A percentile compares a stretch with the other conserved stretches of the same genome.
phyloP scores from a whole-genome alignment of 306 rosid genomes.

The Dalbergia oliveri region DNA sequence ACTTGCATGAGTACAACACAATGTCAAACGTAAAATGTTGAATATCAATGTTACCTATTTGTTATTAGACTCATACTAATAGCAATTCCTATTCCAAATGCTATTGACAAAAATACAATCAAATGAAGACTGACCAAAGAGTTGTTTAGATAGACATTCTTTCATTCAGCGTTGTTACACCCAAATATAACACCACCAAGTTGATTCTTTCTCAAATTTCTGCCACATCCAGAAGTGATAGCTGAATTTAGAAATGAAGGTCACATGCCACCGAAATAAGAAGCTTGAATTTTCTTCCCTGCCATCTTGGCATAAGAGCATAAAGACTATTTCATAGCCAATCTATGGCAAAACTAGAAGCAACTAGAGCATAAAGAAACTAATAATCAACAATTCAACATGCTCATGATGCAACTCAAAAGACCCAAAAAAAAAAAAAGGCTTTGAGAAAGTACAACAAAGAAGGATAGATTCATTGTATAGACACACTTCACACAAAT shows the following conservation, averaged over 20 bases:
- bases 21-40: constrained; percentile 35
- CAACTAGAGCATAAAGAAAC: constrained; percentile 9
- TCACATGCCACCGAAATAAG: constrained; percentile 22
- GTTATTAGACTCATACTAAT: constrained; percentile 12
- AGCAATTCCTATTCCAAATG: constrained; percentile 6
- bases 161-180: constrained; percentile 62
- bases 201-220: constrained; percentile 70
- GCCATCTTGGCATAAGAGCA: constrained; percentile 56
- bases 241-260: constrained; percentile 35
- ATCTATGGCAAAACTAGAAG: constrained; percentile 28
- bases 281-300: constrained; percentile 51
- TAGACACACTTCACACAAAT: constrained; percentile 3
- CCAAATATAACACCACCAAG: constrained; percentile 95
- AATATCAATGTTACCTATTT: neutral
- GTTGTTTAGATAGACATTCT: constrained; percentile 80
- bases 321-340: constrained; percentile 14
- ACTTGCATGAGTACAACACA: neutral
- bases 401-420: constrained; percentile 16
- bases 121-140: constrained; percentile 73
- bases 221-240: constrained; percentile 35
- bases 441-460: neutral
- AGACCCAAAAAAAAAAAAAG: neutral
- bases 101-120: constrained; percentile 19
- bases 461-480: neutral
- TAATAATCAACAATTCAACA: constrained; percentile 8